Conservation (phyloP, 176 grass and related monocot species). For the Thinopyrum elongatum region DNA sequence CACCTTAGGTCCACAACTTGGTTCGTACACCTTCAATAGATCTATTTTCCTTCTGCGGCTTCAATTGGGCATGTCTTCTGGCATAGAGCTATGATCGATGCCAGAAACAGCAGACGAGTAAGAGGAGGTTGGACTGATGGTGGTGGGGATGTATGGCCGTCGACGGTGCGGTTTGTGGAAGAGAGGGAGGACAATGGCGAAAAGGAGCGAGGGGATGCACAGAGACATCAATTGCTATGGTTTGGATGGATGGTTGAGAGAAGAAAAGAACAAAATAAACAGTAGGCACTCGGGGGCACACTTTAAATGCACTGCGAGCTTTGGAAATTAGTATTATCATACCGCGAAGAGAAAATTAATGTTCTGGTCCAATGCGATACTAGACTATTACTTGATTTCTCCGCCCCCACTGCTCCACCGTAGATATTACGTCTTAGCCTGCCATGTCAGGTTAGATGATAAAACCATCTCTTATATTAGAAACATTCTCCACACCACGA, state of each 20-base stretch:
- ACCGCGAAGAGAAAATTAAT: neutral
- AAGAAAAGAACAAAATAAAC: neutral
- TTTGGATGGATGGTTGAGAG: no score
- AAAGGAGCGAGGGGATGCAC: neutral
- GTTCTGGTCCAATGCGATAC: neutral
- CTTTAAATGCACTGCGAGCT: neutral
- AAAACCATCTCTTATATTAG: no score
- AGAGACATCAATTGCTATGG: accelerated
- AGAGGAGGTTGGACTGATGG: neutral
- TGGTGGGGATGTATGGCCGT: no score
- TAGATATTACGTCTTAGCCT: neutral
- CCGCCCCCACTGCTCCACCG: no score
- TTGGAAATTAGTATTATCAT: neutral
- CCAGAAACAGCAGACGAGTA: neutral
- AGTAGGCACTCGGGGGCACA: neutral
- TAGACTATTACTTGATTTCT: neutral
- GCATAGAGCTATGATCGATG: neutral
- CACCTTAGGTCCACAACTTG: neutral
- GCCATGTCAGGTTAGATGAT: no score
- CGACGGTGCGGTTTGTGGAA: neutral
- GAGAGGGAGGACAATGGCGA: accelerated
- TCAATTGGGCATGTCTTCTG: neutral
- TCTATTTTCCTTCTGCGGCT: neutral
- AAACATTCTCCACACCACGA: no score
- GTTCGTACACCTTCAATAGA: neutral